Evolutionary conservation across 495 filamentous ascomycete species (phyloP).

Genomic region (Xylaria sp.): DNA sequence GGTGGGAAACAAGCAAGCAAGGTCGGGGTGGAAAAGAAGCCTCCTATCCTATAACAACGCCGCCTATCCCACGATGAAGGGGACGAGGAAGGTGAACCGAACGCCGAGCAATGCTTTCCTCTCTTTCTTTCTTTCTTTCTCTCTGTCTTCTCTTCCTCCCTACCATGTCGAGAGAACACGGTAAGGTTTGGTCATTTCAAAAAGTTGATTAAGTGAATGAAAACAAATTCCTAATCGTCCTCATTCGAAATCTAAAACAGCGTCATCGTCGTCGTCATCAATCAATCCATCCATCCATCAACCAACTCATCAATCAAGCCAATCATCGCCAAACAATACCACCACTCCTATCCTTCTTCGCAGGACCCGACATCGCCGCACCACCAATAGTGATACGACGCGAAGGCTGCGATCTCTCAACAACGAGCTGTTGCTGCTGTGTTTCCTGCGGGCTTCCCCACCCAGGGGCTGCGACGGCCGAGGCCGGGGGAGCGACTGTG

Average conservation of each 20-base stretch:
- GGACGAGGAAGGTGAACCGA: no score
- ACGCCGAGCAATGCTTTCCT: conserved; percentile 22
- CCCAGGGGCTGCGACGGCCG: no score
- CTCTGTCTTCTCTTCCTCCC: no score
- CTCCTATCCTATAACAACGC: conserved; percentile 9
- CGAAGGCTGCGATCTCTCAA: conserved; percentile 14
- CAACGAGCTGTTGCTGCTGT: no score
- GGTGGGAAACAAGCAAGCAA: no score
- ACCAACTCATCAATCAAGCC: no score
- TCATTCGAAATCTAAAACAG: conserved; percentile 1
- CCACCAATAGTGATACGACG: conserved; percentile 45
- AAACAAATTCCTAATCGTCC: background rate
- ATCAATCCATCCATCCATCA: no score
- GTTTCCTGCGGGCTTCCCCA: conserved; percentile 39
- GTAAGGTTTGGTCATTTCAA: background rate
- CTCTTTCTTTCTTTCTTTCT: background rate
- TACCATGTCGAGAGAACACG: background rate
- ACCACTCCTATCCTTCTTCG: conserved; percentile 31
- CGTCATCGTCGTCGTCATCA: conserved; percentile 2
- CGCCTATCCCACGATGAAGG: background rate
- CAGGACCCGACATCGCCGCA: conserved; percentile 28
- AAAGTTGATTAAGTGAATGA: background rate
- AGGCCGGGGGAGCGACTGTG: no score
- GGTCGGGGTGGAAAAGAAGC: background rate
- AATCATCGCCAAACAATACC: conserved; percentile 41